Base-by-base conservation (phyloP, 352 stramenopile species). In the Phytophthora cactorum region DNA sequence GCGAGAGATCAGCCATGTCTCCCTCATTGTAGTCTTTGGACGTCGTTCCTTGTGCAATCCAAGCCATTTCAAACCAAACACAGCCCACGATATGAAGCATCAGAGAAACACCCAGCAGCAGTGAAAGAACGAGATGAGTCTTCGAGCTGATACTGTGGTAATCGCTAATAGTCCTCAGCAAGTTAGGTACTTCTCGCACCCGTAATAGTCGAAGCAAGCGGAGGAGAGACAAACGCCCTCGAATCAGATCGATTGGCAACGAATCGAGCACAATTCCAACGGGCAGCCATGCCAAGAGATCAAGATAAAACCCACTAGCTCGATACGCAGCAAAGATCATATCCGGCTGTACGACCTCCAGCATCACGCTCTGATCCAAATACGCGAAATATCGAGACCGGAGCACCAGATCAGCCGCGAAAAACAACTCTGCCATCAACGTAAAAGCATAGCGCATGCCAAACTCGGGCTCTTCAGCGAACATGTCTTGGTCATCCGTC, bases 241-340 rank as follows among this genome's bases (percentile, higher is more conserved):
- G 41, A 5, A 49, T 41, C 11, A 28, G 5, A 52, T 49, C 25
- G 5, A 51, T 53, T 15, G 73, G 56, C 0, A 89, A 44, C 2
- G 64, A 82, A 66, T 91, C 82, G 46, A 90, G 60, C 1, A 82
- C 59, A 4, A 86, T n/a, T 14, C 77, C 74, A 34, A 90, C 39
- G 5, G 85, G 85, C 4, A 89, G 8, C 6, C 80, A 75, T 0
- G 79, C 68, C 2, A 88, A 3, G 11, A 91, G 39, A 47, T 93
- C 83, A 5, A 80, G 14, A 43, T 79, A 88, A 41, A 93, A 87
- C 0, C 78, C 81, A 9, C 78, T 84, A 4, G 47, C 50, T 28
- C 80, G 83, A 67, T 91, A 91, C 2, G 71, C 72, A n/a, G 70
- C 51, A 31, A 91, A 89, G 44, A 91, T 84, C 72, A 91, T 78